Base-by-base conservation (phyloP, 2,329 filamentous ascomycete species). In the Aspergillus uvarum region DNA sequence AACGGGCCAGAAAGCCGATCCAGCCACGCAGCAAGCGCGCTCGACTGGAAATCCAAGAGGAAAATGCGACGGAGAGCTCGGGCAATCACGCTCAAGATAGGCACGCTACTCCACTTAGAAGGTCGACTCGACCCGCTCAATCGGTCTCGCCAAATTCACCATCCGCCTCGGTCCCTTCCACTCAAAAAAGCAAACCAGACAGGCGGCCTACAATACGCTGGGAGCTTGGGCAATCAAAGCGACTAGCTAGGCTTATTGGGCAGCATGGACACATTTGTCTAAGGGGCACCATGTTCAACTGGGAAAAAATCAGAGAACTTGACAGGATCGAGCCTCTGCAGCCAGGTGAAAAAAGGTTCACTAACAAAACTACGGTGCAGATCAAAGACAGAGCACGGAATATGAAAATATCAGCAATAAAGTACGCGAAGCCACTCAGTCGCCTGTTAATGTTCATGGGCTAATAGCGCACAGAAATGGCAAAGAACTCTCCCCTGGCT, bases 301-400 rank as follows among this genome's bases (percentile, higher is more conserved):
- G 38, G 38, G n/a, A 44, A n/a, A 19, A 16, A 7, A 44, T 44
- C 16, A 12, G 5, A 12, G 5, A 16, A 16, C 11, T 3, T 1
- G 14, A 35, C 32, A 5, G 5, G 0, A 83, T 89, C 50, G 66
- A 68, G 16, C 75, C 74, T 2, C 65, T 56, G 4, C 42, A 66
- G 55, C 51, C 73, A 52, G 71, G 72, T 35, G 68, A 72, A 11
- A 70, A 70, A 2, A 53, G 71, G 47, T 67, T 83, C 19, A 58
- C 56, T 4, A 62, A 65, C 2, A 76, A 85, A 2, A 75, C 71
- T 5, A 82, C 87, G 60, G 82, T 84, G 2, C 81, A 84, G 49
- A 61, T 86, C 7, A 84, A 83, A 64, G 82, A 84, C 63, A 80
- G 80, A 61, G 84, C 83, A 4, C 76, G 84, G 54, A 85, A 84